A percentile compares a stretch with the other conserved stretches of the same genome.
These are phyloP conservation scores for Mycena galericulata DNA, from an alignment of 768 basidiomycete species.

Conservation along the genomic window DNA sequence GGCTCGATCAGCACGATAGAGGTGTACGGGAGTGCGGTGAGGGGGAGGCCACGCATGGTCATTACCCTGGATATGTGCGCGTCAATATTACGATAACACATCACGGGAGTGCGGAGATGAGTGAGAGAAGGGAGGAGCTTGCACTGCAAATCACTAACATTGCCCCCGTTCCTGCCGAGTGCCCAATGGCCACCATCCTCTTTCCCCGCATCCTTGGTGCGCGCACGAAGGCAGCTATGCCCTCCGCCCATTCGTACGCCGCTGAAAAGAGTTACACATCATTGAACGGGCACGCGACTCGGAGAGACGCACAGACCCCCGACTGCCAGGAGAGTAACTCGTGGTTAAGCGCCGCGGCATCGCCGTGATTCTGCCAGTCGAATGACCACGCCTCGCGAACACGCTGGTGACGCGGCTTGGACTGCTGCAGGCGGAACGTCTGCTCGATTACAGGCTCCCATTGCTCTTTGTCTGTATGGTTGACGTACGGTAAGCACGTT, in stretches of 20 bases:
- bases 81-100: background rate
- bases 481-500: too few relatives aligned
- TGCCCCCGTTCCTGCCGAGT: slow-evolving; percentile 47
- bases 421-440: slow-evolving; percentile 40
- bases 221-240: slow-evolving; percentile 36
- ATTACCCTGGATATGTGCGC: slow-evolving; percentile 37
- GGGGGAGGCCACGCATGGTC: slow-evolving; percentile 16
- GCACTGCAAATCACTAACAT: slow-evolving; percentile 40
- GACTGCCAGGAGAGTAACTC: slow-evolving; percentile 39
- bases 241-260: slow-evolving; percentile 40
- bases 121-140: too few relatives aligned
- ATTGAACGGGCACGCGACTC: too few relatives aligned
- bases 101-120: background rate
- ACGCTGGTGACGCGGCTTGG: slow-evolving; percentile 33
- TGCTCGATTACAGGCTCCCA: slow-evolving; percentile 51
- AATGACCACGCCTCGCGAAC: slow-evolving; percentile 55
- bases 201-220: slow-evolving; percentile 36
- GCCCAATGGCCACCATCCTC: slow-evolving; percentile 45
- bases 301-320: slow-evolving; percentile 38
- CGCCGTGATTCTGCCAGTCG: slow-evolving; percentile 56
- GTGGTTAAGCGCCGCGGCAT: slow-evolving; percentile 49
- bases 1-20: slow-evolving; percentile 50
- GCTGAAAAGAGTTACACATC: slow-evolving; percentile 26
- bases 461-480: slow-evolving; percentile 49
- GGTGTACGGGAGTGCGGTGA: slow-evolving; percentile 33